These are phyloP conservation scores for Verticillium nonalfalfae DNA, from an alignment of 2,329 filamentous ascomycete species.

Conservation along the genomic window DNA sequence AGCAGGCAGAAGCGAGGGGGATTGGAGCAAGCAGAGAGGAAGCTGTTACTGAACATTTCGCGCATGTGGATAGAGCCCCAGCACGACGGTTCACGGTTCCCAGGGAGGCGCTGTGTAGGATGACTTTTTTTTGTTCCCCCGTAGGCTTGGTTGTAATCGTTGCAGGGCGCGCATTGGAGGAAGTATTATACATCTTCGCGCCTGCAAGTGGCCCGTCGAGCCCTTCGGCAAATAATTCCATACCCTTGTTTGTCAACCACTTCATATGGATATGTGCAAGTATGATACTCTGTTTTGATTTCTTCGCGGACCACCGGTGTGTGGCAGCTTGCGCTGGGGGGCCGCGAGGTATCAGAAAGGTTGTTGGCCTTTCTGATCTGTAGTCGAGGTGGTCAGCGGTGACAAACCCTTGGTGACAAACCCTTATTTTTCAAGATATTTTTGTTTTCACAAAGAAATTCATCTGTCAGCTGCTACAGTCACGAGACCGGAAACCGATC, in stretches of 20 bases:
- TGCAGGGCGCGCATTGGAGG: not conserved
- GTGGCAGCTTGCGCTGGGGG: too few relatives aligned
- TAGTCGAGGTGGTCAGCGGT: too few relatives aligned
- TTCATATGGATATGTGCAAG: too few relatives aligned
- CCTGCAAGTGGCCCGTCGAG: not conserved
- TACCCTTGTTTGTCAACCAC: not conserved
- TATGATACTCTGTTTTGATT: too few relatives aligned
- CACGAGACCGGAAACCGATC: too few relatives aligned
- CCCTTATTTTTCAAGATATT: too few relatives aligned
- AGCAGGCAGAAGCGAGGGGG: not conserved
- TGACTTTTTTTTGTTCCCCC: not conserved
- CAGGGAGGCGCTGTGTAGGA: not conserved
- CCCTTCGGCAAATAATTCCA: constrained; percentile 7
- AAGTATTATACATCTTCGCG: not conserved
- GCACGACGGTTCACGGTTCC: not conserved
- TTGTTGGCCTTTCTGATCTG: too few relatives aligned
- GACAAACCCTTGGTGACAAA: too few relatives aligned
- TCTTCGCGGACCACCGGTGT: too few relatives aligned
- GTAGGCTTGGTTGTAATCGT: constrained; percentile 1
- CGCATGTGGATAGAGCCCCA: not conserved
- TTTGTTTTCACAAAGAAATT: too few relatives aligned
- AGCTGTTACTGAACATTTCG: not conserved
- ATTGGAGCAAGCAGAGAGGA: not conserved
- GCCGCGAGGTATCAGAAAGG: too few relatives aligned
- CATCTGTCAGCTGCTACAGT: too few relatives aligned